A percentile compares a stretch with the other conserved stretches of the same genome.
Conservation (phyloP, 176 grass and related monocot genomes). For the Oryza officinalis region DNA sequence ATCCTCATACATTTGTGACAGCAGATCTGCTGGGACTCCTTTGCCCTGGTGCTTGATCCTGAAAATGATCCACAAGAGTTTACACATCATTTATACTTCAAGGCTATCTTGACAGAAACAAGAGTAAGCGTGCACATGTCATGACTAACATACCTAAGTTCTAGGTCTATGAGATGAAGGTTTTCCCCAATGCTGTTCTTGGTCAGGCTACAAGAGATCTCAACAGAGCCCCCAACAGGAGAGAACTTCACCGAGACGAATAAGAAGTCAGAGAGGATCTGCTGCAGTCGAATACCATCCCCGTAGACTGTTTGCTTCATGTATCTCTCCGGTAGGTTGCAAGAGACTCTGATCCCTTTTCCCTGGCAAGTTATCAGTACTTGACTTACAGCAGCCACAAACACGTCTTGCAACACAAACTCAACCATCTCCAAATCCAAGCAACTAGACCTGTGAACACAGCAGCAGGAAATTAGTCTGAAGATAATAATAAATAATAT, state of each 20-base stretch:
- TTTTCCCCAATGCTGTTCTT: constrained; percentile 76
- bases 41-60: constrained; percentile 71
- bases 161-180: constrained; percentile 75
- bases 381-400: constrained; percentile 85
- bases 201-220: constrained; percentile 56
- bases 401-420: constrained; percentile 71
- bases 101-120: constrained; percentile 17
- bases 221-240: constrained; percentile 68
- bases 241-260: constrained; percentile 80
- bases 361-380: constrained; percentile 66
- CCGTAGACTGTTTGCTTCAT: constrained; percentile 76
- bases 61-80: constrained; percentile 11
- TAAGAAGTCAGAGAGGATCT: constrained; percentile 84
- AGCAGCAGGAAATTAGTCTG: neutral
- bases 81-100: neutral
- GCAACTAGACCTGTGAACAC: constrained; percentile 52
- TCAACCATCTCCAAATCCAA: constrained; percentile 94
- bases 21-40: constrained; percentile 61
- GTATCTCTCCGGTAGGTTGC: constrained; percentile 54
- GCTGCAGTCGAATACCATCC: constrained; percentile 77
- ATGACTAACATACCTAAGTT: constrained; percentile 59
- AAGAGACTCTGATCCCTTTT: constrained; percentile 79
- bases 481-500: neutral
- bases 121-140: neutral
- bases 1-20: constrained; percentile 81